Evolutionary conservation across 2,329 filamentous ascomycete genomes (phyloP).

Genomic region (Ramularia endophylla): DNA sequence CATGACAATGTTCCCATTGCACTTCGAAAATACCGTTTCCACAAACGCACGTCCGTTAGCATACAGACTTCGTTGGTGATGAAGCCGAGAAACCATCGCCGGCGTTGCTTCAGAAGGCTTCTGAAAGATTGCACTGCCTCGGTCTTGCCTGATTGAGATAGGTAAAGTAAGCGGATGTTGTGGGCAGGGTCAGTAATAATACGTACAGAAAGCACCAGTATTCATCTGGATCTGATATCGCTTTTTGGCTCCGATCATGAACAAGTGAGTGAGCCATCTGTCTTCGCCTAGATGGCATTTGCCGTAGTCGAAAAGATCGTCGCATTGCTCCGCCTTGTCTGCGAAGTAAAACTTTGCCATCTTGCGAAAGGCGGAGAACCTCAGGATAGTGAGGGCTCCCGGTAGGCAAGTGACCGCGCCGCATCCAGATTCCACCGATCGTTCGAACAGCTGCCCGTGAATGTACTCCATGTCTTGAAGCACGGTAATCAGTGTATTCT

Average conservation of each 20-base stretch:
- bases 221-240: slow-evolving; percentile 97
- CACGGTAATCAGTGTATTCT: slow-evolving; percentile 81
- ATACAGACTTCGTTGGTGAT: slow-evolving; percentile 98
- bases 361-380: slow-evolving; percentile 89
- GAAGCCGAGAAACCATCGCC: slow-evolving; percentile 94
- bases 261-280: slow-evolving; percentile 92
- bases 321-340: slow-evolving; percentile 90
- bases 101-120: slow-evolving; percentile 85
- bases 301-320: slow-evolving; percentile 93
- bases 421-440: slow-evolving; percentile 90
- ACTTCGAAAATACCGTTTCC: too few species aligned
- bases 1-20: too few species aligned
- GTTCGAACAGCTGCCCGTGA: slow-evolving; percentile 92
- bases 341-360: slow-evolving; percentile 99
- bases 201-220: slow-evolving; percentile 78
- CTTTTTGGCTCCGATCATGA: slow-evolving; percentile 95
- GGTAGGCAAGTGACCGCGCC: slow-evolving; percentile 92
- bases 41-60: slow-evolving; percentile 89
- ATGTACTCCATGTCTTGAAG: slow-evolving; percentile 98
- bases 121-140: slow-evolving; percentile 86
- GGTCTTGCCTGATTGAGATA: slow-evolving; percentile 59
- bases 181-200: too few species aligned
- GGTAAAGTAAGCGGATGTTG: too few species aligned
- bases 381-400: slow-evolving; percentile 88
- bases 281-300: slow-evolving; percentile 96